These are phyloP conservation scores for Scedosporium dehoogii DNA, from an alignment of 2,329 filamentous ascomycete genomes.

Conservation along the genomic window DNA sequence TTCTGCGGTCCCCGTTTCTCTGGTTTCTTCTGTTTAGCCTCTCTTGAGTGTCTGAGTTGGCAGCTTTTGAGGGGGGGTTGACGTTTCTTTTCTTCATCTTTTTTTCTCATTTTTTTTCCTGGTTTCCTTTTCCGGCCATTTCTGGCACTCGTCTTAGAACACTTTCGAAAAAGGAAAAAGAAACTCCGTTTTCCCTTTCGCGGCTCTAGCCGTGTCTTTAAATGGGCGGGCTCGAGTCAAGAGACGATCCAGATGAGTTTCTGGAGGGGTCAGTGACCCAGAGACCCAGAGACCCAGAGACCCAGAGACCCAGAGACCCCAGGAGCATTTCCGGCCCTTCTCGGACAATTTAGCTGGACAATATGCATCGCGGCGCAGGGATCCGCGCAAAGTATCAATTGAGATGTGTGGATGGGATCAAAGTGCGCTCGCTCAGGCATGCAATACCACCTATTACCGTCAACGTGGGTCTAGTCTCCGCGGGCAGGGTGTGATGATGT, in stretches of 20 bases:
- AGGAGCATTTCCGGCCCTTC: slow-evolving; percentile 12
- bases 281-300: too few species aligned
- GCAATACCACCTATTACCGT: background rate
- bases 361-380: background rate
- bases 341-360: slow-evolving; percentile 15
- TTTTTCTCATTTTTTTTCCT: slow-evolving; percentile 1
- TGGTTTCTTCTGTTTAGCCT: background rate
- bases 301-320: background rate
- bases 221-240: background rate
- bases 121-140: background rate
- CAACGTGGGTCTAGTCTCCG: background rate
- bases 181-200: background rate
- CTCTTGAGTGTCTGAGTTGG: too few species aligned
- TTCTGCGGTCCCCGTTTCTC: slow-evolving; percentile 13
- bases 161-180: too few species aligned
- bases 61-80: too few species aligned
- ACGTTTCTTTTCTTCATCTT: slow-evolving; percentile 11
- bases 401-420: background rate
- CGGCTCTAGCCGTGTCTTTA: background rate
- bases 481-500: background rate
- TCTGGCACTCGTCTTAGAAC: background rate
- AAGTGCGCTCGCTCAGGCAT: background rate
- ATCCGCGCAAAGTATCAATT: background rate
- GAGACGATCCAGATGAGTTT: background rate
- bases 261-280: background rate